phyloP scores from a whole-genome alignment of 2,329 filamentous ascomycete species.

The Colletotrichum noveboracense region DNA sequence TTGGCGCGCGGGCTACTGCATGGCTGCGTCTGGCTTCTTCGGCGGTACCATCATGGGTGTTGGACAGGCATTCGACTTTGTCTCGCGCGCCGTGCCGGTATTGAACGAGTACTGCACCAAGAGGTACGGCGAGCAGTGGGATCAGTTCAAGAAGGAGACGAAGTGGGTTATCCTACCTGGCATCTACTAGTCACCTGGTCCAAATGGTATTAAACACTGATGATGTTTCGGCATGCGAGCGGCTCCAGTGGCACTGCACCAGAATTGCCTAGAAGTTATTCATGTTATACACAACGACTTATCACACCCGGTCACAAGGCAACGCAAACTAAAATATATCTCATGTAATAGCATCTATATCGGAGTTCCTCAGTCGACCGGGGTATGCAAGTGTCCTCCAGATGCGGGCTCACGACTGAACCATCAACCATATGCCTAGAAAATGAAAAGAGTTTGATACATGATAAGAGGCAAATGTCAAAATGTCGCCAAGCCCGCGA shows the following conservation, averaged over 20 bases:
- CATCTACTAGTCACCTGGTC: conserved; percentile 32
- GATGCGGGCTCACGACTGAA: neutral
- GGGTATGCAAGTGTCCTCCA: conserved; percentile 12
- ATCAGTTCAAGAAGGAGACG: conserved; percentile 40
- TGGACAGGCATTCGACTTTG: conserved; percentile 36
- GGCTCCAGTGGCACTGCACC: neutral
- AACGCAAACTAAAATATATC: neutral
- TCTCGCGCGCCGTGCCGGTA: conserved; percentile 31
- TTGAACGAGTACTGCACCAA: conserved; percentile 42
- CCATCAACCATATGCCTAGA: neutral
- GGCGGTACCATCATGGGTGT: conserved; percentile 33
- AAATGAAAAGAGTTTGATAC: neutral
- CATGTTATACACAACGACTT: neutral
- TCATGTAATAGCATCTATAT: neutral
- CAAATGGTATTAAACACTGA: neutral
- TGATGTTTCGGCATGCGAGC: neutral
- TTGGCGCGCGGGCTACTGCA: conserved; percentile 35
- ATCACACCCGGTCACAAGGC: neutral
- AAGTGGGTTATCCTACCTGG: conserved; percentile 40
- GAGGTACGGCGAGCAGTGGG: conserved; percentile 44
- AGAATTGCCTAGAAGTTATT: neutral
- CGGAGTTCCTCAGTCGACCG: neutral
- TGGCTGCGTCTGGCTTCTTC: conserved; percentile 40
- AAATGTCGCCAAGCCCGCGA: neutral
- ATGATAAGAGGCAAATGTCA: neutral